phyloP scores from a whole-genome alignment of 768 basidiomycete species.

The Antrodiella citrinella region DNA sequence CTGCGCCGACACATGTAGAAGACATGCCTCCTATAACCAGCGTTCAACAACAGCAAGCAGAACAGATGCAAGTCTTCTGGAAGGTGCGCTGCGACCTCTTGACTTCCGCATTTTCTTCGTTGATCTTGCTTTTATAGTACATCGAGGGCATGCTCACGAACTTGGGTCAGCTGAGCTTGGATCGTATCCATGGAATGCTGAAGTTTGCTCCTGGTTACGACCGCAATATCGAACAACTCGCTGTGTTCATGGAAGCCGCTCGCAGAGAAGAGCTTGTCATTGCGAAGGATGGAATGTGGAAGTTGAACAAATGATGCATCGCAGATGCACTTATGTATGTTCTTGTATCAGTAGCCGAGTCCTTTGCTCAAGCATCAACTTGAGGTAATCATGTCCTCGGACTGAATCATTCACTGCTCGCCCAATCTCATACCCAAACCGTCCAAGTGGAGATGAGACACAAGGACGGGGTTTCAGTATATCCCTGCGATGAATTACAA shows the following conservation, averaged over 20 bases:
- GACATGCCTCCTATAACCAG: constrained; percentile 42
- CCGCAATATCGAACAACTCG: constrained; percentile 70
- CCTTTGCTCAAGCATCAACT: no score
- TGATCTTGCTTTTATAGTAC: constrained; percentile 38
- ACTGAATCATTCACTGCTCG: no score
- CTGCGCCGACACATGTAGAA: constrained; percentile 22
- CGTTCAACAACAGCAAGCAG: constrained; percentile 68
- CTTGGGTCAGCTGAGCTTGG: constrained; percentile 63
- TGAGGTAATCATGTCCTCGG: no score
- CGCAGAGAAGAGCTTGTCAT: constrained; percentile 68
- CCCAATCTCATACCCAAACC: no score
- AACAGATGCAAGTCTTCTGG: constrained; percentile 86
- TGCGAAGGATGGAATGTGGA: constrained; percentile 68
- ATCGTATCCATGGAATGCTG: constrained; percentile 86
- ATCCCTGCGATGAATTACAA: not conserved
- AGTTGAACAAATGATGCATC: constrained; percentile 23
- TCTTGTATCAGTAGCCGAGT: no score
- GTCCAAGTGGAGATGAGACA: no score
- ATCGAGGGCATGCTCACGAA: constrained; percentile 91
- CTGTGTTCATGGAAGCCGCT: constrained; percentile 73
- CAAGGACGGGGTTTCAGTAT: not conserved
- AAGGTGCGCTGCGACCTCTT: constrained; percentile 41
- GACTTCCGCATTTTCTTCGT: not conserved
- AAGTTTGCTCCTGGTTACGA: constrained; percentile 80
- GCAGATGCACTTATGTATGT: not conserved